A percentile compares a stretch with the other conserved stretches of the same genome.
Conservation (phyloP, 2,329 filamentous ascomycete genomes). For the Coniochaeta sp. region DNA sequence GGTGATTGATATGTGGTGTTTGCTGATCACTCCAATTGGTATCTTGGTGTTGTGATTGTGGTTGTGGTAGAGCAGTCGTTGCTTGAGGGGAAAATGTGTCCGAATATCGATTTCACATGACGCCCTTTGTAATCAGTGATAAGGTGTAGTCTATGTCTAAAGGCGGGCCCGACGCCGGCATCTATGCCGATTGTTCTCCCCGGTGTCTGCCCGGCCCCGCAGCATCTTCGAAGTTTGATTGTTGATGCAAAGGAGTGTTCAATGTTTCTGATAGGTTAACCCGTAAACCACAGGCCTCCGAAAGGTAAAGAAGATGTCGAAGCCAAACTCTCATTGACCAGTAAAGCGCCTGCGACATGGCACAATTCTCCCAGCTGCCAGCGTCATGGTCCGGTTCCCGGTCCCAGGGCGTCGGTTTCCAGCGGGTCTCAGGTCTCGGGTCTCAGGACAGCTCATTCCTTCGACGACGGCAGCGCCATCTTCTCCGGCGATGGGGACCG, state of each 20-base stretch:
- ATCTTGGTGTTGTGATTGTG: too few species aligned
- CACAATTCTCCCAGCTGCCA: neutral
- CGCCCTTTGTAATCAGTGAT: too few species aligned
- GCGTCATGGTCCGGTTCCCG: neutral
- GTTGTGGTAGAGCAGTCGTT: too few species aligned
- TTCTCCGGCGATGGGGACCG: slow-evolving; percentile 8
- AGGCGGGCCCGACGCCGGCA: neutral
- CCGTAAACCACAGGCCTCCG: neutral
- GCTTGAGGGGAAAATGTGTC: too few species aligned
- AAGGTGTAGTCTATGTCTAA: too few species aligned
- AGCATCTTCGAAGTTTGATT: too few species aligned
- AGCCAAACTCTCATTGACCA: neutral
- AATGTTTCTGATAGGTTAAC: too few species aligned
- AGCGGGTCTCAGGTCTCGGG: neutral
- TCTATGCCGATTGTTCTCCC: too few species aligned
- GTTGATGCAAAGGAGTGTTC: too few species aligned
- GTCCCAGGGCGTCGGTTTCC: neutral
- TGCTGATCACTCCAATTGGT: too few species aligned
- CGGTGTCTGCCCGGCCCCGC: too few species aligned
- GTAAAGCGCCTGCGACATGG: neutral
- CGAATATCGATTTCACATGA: too few species aligned
- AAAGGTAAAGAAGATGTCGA: neutral
- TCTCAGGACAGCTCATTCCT: neutral
- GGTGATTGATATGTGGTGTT: neutral
- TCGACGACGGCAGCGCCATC: neutral